Evolutionary conservation across 768 basidiomycete genomes (phyloP).

Genomic region (Phanerochaete sordida): DNA sequence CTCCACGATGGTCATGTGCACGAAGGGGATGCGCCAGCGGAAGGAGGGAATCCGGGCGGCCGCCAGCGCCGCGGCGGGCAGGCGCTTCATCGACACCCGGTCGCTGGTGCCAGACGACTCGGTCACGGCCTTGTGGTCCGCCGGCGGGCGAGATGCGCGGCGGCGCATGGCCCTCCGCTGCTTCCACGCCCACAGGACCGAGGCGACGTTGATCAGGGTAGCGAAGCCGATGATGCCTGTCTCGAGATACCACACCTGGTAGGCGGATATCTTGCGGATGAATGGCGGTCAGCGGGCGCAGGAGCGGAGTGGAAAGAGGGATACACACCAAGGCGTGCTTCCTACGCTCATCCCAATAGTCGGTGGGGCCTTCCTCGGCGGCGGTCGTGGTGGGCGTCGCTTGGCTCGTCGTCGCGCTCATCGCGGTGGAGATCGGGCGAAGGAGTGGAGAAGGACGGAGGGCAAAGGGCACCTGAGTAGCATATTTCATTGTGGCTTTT

Average conservation of each 20-base stretch:
- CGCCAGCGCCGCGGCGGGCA: conserved; percentile 21
- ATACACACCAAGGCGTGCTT: not conserved
- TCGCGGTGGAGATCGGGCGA: too few species aligned
- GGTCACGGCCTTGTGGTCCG: not conserved
- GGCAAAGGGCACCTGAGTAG: too few species aligned
- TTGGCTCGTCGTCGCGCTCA: too few species aligned
- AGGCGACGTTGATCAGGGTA: conserved; percentile 14
- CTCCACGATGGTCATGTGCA: conserved; percentile 26
- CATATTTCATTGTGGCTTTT: too few species aligned
- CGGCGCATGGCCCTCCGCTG: conserved; percentile 10
- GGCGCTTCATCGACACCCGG: too few species aligned
- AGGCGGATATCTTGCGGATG: conserved; percentile 9
- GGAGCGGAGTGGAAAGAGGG: not conserved
- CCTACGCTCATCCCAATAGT: too few species aligned
- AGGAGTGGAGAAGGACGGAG: too few species aligned
- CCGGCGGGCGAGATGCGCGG: not conserved
- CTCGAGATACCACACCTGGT: conserved; percentile 16
- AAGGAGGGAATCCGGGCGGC: conserved; percentile 23
- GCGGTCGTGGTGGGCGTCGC: too few species aligned
- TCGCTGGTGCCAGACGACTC: conserved; percentile 19
- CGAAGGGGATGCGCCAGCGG: conserved; percentile 24
- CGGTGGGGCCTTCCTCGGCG: too few species aligned
- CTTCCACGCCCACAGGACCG: conserved; percentile 16
- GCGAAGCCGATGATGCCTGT: conserved; percentile 14
- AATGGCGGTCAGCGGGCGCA: too few species aligned